Evolutionary conservation across 306 rosid genomes (phyloP).

Genomic region (Arachis stenosperma): DNA sequence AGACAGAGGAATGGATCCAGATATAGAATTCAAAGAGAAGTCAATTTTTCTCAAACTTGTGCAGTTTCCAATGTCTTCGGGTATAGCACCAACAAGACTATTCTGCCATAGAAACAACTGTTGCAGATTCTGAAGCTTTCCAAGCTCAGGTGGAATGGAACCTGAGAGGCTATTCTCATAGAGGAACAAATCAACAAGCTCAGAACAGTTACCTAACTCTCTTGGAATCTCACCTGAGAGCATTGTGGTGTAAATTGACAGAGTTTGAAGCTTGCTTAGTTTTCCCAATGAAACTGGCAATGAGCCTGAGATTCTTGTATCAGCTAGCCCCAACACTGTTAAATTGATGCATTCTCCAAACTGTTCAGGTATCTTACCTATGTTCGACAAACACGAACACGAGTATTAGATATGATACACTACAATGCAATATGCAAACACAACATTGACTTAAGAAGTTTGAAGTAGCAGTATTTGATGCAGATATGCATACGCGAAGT

Average conservation of each 20-base stretch:
- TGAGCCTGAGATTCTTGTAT: slow-evolving; percentile 71
- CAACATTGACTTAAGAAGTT: no score
- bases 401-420: no score
- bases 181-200: slow-evolving; percentile 74
- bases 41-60: slow-evolving; percentile 76
- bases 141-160: slow-evolving; percentile 76
- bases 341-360: slow-evolving; percentile 75
- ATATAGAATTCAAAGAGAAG: slow-evolving; percentile 79
- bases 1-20: slow-evolving; percentile 82
- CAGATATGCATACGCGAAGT: no score
- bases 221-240: slow-evolving; percentile 88
- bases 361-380: slow-evolving; percentile 76
- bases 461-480: no score
- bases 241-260: slow-evolving; percentile 92
- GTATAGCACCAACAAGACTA: slow-evolving; percentile 71
- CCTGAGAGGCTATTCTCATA: slow-evolving; percentile 89
- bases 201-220: slow-evolving; percentile 88
- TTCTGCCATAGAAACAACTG: slow-evolving; percentile 87
- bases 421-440: no score
- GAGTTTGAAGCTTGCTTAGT: slow-evolving; percentile 66
- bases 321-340: slow-evolving; percentile 79
- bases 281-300: slow-evolving; percentile 80
- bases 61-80: slow-evolving; percentile 84
- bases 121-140: slow-evolving; percentile 77
- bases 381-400: no score